Evolutionary conservation across 192 early-diverging fungal genomes (phyloP).

Genomic region (Coemansia sp.): DNA sequence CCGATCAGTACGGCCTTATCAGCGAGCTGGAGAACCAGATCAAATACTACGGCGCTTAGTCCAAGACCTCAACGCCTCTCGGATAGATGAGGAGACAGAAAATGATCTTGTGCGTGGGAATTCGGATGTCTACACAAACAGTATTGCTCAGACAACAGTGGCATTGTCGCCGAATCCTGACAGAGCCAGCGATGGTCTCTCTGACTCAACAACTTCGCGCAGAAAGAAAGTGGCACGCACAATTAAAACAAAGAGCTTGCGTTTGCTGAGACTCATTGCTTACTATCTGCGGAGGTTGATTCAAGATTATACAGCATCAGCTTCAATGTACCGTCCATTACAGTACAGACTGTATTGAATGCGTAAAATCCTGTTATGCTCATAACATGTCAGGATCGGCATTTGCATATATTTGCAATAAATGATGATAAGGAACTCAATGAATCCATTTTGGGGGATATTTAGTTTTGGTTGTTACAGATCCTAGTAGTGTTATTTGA

Average conservation of each 20-base stretch:
- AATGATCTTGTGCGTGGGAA: background rate
- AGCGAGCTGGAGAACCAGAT: background rate
- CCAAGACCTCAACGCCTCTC: slow-evolving; percentile 29
- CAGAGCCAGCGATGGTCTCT: background rate
- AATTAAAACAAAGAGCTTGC: slow-evolving; percentile 14
- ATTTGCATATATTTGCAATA: background rate
- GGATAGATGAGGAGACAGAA: slow-evolving; percentile 32
- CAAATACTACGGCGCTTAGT: slow-evolving; percentile 25
- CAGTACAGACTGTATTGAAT: slow-evolving; percentile 25
- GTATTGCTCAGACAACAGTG: too few species aligned
- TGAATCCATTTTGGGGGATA: too few species aligned
- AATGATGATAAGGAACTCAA: too few species aligned
- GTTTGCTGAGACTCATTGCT: slow-evolving; percentile 18
- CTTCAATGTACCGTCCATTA: slow-evolving; percentile 20
- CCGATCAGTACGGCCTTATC: slow-evolving; percentile 4
- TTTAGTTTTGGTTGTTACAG: too few species aligned
- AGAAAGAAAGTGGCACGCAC: slow-evolving; percentile 5
- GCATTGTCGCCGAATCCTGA: background rate
- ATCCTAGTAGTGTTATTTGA: too few species aligned
- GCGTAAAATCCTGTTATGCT: background rate
- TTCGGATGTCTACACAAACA: too few species aligned
- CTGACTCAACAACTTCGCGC: slow-evolving; percentile 12
- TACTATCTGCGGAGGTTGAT: slow-evolving; percentile 22
- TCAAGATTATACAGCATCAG: slow-evolving; percentile 16
- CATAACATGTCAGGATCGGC: background rate